Percentiles rank a stretch among this genome's conserved stretches.
Evolutionary conservation across 495 filamentous ascomycete species (phyloP).

Genomic region (Amorphotheca resinae): DNA sequence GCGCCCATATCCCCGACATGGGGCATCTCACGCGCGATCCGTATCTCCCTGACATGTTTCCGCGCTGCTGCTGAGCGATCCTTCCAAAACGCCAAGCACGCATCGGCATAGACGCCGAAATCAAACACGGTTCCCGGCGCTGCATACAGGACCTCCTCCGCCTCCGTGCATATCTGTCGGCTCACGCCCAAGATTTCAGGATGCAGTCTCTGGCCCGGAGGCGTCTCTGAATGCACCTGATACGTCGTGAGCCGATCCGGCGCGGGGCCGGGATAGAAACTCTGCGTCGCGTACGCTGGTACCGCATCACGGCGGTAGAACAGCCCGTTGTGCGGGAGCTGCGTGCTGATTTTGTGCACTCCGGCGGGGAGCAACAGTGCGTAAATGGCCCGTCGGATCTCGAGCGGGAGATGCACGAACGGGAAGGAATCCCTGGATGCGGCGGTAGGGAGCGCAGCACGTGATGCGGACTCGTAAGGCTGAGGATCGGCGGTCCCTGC

Average conservation of each 20-base stretch:
- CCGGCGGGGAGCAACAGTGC: slow-evolving; percentile 16
- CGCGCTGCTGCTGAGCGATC: slow-evolving; percentile 8
- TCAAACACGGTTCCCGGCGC: slow-evolving; percentile 30
- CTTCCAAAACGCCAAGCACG: slow-evolving; percentile 34
- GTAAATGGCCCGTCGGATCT: slow-evolving; percentile 21
- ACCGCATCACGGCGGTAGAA: slow-evolving; percentile 11
- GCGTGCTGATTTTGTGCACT: slow-evolving; percentile 14
- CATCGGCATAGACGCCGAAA: slow-evolving; percentile 38
- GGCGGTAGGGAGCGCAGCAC: background rate
- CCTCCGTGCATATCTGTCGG: slow-evolving; percentile 34
- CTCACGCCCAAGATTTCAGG: slow-evolving; percentile 30
- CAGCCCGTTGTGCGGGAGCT: slow-evolving; percentile 14
- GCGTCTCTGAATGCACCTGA: too few relatives aligned
- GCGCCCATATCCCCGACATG: background rate
- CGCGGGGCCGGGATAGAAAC: slow-evolving; percentile 10
- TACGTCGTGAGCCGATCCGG: slow-evolving; percentile 11
- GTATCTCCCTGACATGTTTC: slow-evolving; percentile 4
- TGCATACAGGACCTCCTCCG: slow-evolving; percentile 35
- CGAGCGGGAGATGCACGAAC: slow-evolving; percentile 19
- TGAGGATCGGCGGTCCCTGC: background rate
- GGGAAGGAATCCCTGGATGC: slow-evolving; percentile 4
- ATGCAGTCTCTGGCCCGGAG: slow-evolving; percentile 18
- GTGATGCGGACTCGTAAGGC: background rate
- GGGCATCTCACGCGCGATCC: slow-evolving; percentile 12
- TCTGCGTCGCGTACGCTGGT: slow-evolving; percentile 4